phyloP scores from a whole-genome alignment of 1,284 basidiomycete genomes.

The Melanopsichium pennsylvanicum region DNA sequence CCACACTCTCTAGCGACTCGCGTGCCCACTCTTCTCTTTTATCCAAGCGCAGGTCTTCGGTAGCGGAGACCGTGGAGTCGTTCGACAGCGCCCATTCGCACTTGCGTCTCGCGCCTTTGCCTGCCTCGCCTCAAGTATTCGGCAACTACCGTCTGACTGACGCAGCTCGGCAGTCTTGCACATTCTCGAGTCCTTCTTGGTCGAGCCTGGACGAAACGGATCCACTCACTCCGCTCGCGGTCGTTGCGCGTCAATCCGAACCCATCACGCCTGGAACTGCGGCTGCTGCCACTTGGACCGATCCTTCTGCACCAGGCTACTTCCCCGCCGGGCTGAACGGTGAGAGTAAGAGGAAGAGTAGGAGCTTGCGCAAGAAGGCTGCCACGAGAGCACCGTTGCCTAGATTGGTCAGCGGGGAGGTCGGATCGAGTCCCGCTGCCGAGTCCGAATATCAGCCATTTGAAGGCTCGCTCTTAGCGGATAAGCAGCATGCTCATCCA shows the following conservation, averaged over 20 bases:
- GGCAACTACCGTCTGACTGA: slow-evolving; percentile 30
- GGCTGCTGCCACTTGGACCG: slow-evolving; percentile 45
- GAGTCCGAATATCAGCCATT: background rate
- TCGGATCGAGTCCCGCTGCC: slow-evolving; percentile 9
- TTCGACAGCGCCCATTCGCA: slow-evolving; percentile 12
- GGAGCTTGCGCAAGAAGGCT: slow-evolving; percentile 21
- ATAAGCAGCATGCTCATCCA: background rate
- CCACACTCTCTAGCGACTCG: slow-evolving; percentile 30
- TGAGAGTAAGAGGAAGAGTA: slow-evolving; percentile 2
- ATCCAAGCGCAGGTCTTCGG: slow-evolving; percentile 20
- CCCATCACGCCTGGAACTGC: slow-evolving; percentile 38
- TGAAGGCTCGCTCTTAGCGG: background rate
- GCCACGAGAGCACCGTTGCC: slow-evolving; percentile 14
- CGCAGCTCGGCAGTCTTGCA: background rate
- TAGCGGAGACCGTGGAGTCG: slow-evolving; percentile 11
- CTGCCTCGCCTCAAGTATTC: slow-evolving; percentile 24
- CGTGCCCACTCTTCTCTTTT: slow-evolving; percentile 19
- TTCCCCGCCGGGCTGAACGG: slow-evolving; percentile 26
- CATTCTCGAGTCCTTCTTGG: slow-evolving; percentile 7
- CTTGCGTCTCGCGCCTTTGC: slow-evolving; percentile 22
- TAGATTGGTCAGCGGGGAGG: slow-evolving; percentile 22
- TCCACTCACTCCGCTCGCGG: slow-evolving; percentile 17
- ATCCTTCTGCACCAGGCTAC: slow-evolving; percentile 37
- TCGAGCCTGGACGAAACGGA: slow-evolving; percentile 23
- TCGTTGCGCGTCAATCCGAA: background rate